Conservation (phyloP, 2,329 filamentous ascomycete species). For the Stachybotrys echinatus region DNA sequence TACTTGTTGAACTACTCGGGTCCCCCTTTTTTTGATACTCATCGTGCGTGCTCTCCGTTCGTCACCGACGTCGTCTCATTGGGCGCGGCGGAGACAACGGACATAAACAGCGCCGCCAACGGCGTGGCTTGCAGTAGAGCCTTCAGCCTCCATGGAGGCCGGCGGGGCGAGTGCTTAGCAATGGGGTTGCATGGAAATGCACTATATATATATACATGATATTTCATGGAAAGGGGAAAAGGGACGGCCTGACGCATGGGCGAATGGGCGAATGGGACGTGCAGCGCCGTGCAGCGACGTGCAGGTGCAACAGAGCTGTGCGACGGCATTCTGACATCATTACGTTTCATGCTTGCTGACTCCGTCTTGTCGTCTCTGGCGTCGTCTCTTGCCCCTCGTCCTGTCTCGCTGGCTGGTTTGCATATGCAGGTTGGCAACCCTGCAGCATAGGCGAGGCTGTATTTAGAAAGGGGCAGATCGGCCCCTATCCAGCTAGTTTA, state of each 20-base stretch:
- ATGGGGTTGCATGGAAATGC: neutral
- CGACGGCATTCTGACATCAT: neutral
- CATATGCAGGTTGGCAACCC: neutral
- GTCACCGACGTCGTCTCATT: too few relatives aligned
- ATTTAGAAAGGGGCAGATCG: neutral
- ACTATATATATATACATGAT: neutral
- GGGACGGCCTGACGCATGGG: neutral
- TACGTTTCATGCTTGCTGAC: neutral
- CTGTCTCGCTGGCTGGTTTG: neutral
- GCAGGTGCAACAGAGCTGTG: neutral
- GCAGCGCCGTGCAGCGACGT: too few relatives aligned
- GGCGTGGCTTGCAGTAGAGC: neutral
- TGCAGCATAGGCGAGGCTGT: neutral
- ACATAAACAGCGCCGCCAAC: neutral
- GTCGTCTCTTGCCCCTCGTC: too few relatives aligned
- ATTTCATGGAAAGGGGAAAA: neutral
- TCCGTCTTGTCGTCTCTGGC: too few relatives aligned
- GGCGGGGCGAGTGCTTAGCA: neutral
- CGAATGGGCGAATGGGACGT: neutral
- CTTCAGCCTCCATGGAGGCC: neutral
- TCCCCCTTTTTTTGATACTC: too few relatives aligned
- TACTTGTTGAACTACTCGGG: too few relatives aligned
- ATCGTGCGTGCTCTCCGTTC: too few relatives aligned
- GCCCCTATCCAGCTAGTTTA: neutral
- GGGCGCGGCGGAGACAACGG: neutral